Conservation (phyloP, 352 stramenopile genomes). For the Phytophthora crassamura region DNA sequence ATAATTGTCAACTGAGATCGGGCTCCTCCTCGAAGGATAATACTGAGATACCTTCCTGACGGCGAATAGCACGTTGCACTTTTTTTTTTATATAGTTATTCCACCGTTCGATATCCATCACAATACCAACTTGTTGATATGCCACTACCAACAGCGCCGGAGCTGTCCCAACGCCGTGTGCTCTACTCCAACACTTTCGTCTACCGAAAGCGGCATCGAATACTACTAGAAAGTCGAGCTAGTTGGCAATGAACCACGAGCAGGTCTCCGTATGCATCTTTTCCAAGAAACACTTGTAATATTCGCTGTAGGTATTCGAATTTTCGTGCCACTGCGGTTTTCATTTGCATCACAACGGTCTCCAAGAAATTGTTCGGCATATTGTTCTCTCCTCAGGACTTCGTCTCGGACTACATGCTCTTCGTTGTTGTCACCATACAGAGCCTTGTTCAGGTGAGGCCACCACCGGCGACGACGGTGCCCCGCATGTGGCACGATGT, state of each 20-base stretch:
- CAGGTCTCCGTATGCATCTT: background rate
- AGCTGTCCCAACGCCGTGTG: background rate
- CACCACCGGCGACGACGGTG: background rate
- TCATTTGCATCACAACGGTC: background rate
- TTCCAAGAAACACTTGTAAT: conserved; percentile 8
- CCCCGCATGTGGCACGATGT: background rate
- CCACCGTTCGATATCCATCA: conserved; percentile 8
- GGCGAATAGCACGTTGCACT: conserved; percentile 2
- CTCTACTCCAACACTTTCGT: background rate
- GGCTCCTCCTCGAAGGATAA: background rate
- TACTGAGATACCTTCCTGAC: background rate
- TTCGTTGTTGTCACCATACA: background rate
- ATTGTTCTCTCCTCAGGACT: conserved; percentile 3
- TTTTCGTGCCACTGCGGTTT: background rate
- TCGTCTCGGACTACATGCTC: background rate
- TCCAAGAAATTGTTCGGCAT: conserved; percentile 4
- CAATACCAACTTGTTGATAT: background rate
- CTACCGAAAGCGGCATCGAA: background rate
- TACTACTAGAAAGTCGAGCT: conserved; percentile 3
- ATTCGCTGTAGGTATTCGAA: conserved; percentile 1
- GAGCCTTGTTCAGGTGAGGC: background rate
- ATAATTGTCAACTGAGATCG: conserved; percentile 1
- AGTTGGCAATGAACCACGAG: conserved; percentile 5
- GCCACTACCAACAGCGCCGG: background rate
- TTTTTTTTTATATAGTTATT: conserved; percentile 5